Base-by-base conservation (phyloP, 805 yeast genomes). In the Kluyveromyces nonfermentans region DNA sequence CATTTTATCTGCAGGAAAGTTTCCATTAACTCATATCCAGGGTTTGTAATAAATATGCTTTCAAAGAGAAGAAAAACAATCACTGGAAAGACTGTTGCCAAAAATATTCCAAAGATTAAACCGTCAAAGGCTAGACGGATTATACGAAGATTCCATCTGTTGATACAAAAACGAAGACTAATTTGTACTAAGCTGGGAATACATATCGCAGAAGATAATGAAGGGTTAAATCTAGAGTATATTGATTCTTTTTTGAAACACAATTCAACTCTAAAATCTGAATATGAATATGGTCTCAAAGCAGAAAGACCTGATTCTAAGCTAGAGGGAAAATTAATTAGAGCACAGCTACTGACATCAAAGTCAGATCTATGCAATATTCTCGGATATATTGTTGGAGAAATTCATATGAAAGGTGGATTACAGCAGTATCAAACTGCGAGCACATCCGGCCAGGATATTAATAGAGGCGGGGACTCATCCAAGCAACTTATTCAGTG, bases 401-500 rank as follows among this genome's bases (percentile, higher is more conserved):
- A 85, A 55, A 72, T 83, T 3, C 67, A 67, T 7, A 70, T 67
- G 35, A 68, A 79, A 35, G 97, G 96, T 0, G 97, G 96, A 0
- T 60, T 90, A 1, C 72, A 77, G 40, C 75, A 76, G 9, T 90
- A 90, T 59, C 98, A 90, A 56, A 63, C 71, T 17, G 97, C 97
- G 0, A 85, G 96, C 1, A 74, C 83, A 1, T 77, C 78, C 41
- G 98, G 98, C 0, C 98, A 90, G 55, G 75, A 77, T 46, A 59
- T 63, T 0, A 71, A 72, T 38, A 62, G 97, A 49, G 97, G 98
- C 0, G 95, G 96, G 1, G 98, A 90, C 57, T 86, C 96, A 0
- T 87, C 96, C 2, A 85, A 82, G 51, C 70, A 80, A 54, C 65
- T 90, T 37, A 72, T 86, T n/a, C 75, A 78, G 44, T 86, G 94